These are phyloP conservation scores for Podospora comata DNA, from an alignment of 495 filamentous ascomycete species.

Conservation along the genomic window DNA sequence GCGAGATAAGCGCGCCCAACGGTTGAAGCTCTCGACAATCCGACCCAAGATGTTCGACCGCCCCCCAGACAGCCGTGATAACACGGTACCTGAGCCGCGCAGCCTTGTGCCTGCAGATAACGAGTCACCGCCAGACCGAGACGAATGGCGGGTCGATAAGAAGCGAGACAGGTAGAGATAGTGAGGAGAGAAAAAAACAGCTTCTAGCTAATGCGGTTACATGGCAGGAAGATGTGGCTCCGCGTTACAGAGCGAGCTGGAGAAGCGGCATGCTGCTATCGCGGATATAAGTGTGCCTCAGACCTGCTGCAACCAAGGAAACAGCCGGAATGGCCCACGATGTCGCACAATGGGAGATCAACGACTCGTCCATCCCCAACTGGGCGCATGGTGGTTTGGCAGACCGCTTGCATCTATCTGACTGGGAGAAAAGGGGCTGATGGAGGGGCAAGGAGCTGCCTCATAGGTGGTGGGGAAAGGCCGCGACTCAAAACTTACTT, in stretches of 20 bases:
- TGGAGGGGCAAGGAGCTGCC: slow-evolving; percentile 1
- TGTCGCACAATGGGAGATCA: neutral
- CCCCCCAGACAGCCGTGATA: slow-evolving; percentile 11
- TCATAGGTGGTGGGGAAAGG: neutral
- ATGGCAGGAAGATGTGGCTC: slow-evolving; percentile 9
- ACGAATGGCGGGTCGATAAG: slow-evolving; percentile 23
- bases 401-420: slow-evolving; percentile 8
- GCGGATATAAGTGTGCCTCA: slow-evolving; percentile 1
- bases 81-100: slow-evolving; percentile 15
- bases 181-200: slow-evolving; percentile 8
- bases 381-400: neutral
- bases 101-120: slow-evolving; percentile 24
- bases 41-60: neutral
- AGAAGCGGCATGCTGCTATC: neutral
- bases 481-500: neutral
- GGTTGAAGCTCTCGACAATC: neutral
- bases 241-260: slow-evolving; percentile 1
- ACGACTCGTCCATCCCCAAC: neutral
- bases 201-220: slow-evolving; percentile 18
- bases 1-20: slow-evolving; percentile 27
- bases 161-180: slow-evolving; percentile 8
- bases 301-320: slow-evolving; percentile 6
- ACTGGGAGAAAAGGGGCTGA: neutral
- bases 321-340: slow-evolving; percentile 10
- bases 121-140: slow-evolving; percentile 22